Base-by-base conservation (phyloP, 139 green algal genomes). In the Haematococcus lacustris region DNA sequence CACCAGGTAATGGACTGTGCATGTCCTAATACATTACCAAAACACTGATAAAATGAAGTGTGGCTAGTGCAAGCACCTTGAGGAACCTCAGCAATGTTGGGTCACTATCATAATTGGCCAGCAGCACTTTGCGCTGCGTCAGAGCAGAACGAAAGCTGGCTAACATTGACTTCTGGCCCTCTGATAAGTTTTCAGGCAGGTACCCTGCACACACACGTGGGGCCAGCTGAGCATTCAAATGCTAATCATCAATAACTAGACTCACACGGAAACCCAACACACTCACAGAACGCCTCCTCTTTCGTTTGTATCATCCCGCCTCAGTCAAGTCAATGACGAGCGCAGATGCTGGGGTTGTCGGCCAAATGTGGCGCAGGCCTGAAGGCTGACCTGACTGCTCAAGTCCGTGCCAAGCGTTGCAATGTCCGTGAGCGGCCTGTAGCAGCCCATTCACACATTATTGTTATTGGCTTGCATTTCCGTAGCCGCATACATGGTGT, bases 1-100 rank as follows among this genome's bases (percentile, higher is more conserved):
- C 25, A 13, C 25, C 17, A 64, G 57, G 57, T 5, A 64, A 32
- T 5, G 57, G 21, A 25, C 57, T 37, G 21, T 25, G 26, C 57
- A 33, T 32, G 25, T 25, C n/a, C 57, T n/a, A n/a, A n/a, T n/a
- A n/a, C n/a, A n/a, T n/a, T n/a, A n/a, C n/a, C n/a, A n/a, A n/a
- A n/a, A n/a, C n/a, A n/a, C n/a, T n/a, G n/a, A n/a, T n/a, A n/a
- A n/a, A n/a, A n/a, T n/a, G n/a, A n/a, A n/a, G n/a, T n/a, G n/a
- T n/a, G n/a, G n/a, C n/a, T n/a, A n/a, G n/a, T n/a, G n/a, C 47
- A 30, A 40, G 34, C 41, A 64, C 67, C 67, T 72, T 72, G 30
- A 72, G 67, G 32, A 72, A 72, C n/a, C 67, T 38, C 3, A 72
- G 67, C 3, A 72, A 32, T 2, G 47, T 61, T 9, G 28, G 30